Evolutionary conservation across 352 stramenopile species (phyloP).

Genomic region (Lagenidium sp.): DNA sequence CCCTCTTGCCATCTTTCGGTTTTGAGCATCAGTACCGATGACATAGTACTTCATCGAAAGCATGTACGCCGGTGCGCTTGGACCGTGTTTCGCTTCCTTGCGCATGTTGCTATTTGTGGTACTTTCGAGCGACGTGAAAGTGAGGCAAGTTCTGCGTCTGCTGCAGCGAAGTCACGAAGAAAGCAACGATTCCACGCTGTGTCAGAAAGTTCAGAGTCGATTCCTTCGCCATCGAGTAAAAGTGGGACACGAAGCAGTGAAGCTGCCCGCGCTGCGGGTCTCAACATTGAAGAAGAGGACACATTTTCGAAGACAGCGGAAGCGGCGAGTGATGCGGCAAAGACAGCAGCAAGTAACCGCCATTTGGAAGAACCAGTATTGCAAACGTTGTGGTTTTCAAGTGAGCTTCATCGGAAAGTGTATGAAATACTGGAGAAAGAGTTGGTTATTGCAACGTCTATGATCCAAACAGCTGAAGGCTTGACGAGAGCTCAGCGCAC

Average conservation of each 20-base stretch:
- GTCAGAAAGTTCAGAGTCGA: constrained; percentile 8
- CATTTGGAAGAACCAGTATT: constrained; percentile 64
- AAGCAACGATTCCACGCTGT: constrained; percentile 45
- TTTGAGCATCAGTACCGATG: constrained; percentile 51
- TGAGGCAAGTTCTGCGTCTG: constrained; percentile 55
- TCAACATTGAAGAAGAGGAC: constrained; percentile 50
- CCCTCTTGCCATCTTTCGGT: no score
- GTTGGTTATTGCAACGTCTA: constrained; percentile 48
- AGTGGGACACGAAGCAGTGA: no score
- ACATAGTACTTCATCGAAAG: constrained; percentile 61
- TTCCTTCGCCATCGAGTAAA: no score
- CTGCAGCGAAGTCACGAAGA: constrained; percentile 59
- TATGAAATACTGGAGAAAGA: constrained; percentile 84
- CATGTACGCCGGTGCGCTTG: constrained; percentile 61
- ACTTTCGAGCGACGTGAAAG: constrained; percentile 60
- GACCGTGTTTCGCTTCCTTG: constrained; percentile 78
- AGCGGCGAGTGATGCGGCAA: constrained; percentile 71
- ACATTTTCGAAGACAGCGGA: constrained; percentile 42
- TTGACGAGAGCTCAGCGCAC: constrained; percentile 74
- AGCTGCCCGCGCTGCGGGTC: constrained; percentile 11
- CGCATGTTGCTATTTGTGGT: constrained; percentile 57
- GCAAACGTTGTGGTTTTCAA: constrained; percentile 83
- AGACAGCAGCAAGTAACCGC: constrained; percentile 60
- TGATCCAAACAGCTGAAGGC: constrained; percentile 66
- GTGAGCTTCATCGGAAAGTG: constrained; percentile 80